Conservation (phyloP, 257 asterid genomes). For the Eustoma russellianum region DNA sequence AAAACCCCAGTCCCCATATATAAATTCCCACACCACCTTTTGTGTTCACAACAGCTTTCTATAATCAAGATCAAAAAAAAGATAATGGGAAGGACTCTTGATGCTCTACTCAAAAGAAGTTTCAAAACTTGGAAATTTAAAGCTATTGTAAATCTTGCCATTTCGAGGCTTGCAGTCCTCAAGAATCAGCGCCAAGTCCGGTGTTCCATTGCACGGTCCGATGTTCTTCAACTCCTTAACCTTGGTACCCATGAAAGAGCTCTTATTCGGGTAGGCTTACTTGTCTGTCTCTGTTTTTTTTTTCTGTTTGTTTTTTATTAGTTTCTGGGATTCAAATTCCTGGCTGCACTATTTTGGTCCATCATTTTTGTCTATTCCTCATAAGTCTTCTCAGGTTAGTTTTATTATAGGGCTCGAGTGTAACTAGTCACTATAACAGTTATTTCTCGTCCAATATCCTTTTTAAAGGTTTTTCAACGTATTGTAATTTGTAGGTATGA, state of each 20-base stretch:
- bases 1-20: background rate
- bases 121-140: constrained; percentile 35
- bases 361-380: too few species aligned
- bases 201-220: constrained; percentile 45
- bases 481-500: too few species aligned
- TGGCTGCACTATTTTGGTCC: too few species aligned
- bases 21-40: background rate
- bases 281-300: background rate
- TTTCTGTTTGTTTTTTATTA: too few species aligned
- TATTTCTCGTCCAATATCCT: too few species aligned
- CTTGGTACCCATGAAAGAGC: constrained; percentile 53
- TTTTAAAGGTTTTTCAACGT: too few species aligned
- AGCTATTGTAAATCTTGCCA: constrained; percentile 45
- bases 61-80: background rate
- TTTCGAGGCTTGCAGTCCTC: constrained; percentile 52
- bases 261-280: constrained; percentile 48
- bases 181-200: constrained; percentile 69
- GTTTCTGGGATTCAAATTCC: too few species aligned
- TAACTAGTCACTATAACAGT: too few species aligned
- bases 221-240: constrained; percentile 54
- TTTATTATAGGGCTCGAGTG: too few species aligned
- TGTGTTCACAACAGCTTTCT: background rate
- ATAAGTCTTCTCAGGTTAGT: too few species aligned
- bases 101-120: constrained; percentile 42
- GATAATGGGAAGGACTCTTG: constrained; percentile 62